Percentiles rank a stretch among this genome's conserved stretches.
Evolutionary conservation across 768 basidiomycete genomes (phyloP).

Genomic region (Tricholomella constricta): DNA sequence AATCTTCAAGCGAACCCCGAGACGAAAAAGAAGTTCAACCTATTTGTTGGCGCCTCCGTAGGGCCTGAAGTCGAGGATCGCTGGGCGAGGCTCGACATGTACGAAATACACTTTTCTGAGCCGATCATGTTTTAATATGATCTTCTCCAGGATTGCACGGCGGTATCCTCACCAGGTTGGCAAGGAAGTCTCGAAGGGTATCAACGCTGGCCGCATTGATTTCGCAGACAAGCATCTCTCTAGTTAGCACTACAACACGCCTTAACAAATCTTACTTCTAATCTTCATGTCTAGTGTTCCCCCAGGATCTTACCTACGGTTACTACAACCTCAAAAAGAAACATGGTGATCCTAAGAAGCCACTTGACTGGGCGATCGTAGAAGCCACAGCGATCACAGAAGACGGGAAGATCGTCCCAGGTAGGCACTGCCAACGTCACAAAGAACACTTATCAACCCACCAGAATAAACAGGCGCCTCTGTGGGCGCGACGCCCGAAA

Average conservation of each 20-base stretch:
- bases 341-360: conserved; percentile 45
- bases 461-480: conserved; percentile 35
- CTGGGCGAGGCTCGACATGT: conserved; percentile 51
- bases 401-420: conserved; percentile 48
- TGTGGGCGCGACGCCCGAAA: conserved; percentile 50
- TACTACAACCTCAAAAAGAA: conserved; percentile 46
- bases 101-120: conserved; percentile 11
- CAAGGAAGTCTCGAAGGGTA: conserved; percentile 49
- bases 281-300: conserved; percentile 39
- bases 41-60: conserved; percentile 49
- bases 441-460: background rate
- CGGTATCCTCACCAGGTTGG: conserved; percentile 54
- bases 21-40: conserved; percentile 48
- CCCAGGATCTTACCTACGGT: conserved; percentile 49
- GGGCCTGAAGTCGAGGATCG: conserved; percentile 53
- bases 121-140: background rate
- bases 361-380: conserved; percentile 51
- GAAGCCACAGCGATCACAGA: conserved; percentile 52
- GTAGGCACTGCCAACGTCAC: conserved; percentile 10
- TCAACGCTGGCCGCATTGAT: conserved; percentile 47
- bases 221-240: conserved; percentile 53
- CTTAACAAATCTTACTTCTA: background rate
- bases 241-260: conserved; percentile 29
- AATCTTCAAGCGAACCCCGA: conserved; percentile 43
- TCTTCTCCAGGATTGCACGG: conserved; percentile 34